Base-by-base conservation (phyloP, 306 rosid genomes). In the barrel medic (Medicago truncatula) region DNA sequence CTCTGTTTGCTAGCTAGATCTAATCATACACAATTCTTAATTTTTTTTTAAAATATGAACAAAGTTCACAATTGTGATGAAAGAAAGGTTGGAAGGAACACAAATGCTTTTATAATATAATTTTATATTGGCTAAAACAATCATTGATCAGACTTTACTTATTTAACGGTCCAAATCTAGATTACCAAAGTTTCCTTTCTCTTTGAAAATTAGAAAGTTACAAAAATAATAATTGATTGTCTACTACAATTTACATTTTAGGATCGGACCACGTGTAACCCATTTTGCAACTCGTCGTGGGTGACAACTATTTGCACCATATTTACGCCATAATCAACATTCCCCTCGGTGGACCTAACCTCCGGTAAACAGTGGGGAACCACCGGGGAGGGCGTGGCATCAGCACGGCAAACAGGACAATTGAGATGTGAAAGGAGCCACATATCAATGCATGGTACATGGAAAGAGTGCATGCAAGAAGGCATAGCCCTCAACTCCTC, bases 391-490 rank as follows among this genome's bases (percentile, higher is more conserved):
- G 83, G 82, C 1, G 80, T 71, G 53, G 86, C 82, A 4, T 59
- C 50, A 20, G 86, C 68, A 0, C 91, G 85, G 41, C 93, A 92
- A 8, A 88, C 44, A 0, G 91, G 97, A 59, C 96, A 92, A 39
- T 44, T 87, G 1, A 78, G 59, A 57, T 87, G 93, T 1, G 86
- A 88, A 63, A 39, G 23, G 9, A 91, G 86, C 91, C 96, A 91
- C 86, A 60, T 75, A 57, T 91, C 96, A 2, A 91, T 87, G 76
- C 93, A 91, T 4, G 82, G 40, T 1, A 76, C 83, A 9, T 89
- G 93, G 76, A 87, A 91, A 23, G 90, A 80, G 86, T 91, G 93
- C 84, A 60, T 31, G 56, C 92, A 86, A 71, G 77, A 88, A 0
- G 87, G 88, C 87, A 89, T 63, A 3, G 88, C 83, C 38, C 83